A percentile compares a stretch with the other conserved stretches of the same genome.
phyloP scores from a whole-genome alignment of 2,329 filamentous ascomycete species.

The Colletotrichum filicis region DNA sequence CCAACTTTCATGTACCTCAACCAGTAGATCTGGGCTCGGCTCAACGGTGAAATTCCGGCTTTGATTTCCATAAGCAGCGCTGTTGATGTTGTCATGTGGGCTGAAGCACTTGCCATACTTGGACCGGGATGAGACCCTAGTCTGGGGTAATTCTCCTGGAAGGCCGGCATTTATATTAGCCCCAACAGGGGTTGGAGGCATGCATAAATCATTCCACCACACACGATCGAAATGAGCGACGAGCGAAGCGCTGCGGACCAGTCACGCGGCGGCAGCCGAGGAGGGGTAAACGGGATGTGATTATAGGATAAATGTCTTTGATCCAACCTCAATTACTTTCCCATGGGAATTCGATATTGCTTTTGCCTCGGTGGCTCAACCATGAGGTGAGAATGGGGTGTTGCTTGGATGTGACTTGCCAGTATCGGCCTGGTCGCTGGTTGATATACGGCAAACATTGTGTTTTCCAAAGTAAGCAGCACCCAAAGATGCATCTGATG shows the following conservation, averaged over 20 bases:
- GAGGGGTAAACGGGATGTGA: conserved; percentile 15
- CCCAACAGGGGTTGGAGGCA: background rate
- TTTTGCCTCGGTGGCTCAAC: background rate
- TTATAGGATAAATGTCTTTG: conserved; percentile 17
- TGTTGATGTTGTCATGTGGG: background rate
- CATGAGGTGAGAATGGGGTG: background rate
- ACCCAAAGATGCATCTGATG: background rate
- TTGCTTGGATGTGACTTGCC: conserved; percentile 12
- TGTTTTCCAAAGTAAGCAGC: background rate
- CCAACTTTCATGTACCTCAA: too few relatives aligned
- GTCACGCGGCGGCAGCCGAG: background rate
- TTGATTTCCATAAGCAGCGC: background rate
- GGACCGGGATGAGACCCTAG: conserved; percentile 8
- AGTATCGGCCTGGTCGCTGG: background rate
- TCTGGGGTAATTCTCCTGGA: conserved; percentile 20
- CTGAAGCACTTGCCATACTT: background rate
- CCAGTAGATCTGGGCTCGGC: background rate
- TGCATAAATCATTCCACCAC: conserved; percentile 17
- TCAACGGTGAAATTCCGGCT: background rate
- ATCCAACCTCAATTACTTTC: conserved; percentile 13
- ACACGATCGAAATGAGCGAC: background rate
- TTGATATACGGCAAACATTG: too few relatives aligned
- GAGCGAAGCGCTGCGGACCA: conserved; percentile 6
- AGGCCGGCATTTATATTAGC: conserved; percentile 13
- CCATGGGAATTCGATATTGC: conserved; percentile 10